These are phyloP conservation scores for Perkinsus olseni DNA, from an alignment of 169 alveolate genomes.

Conservation along the genomic window DNA sequence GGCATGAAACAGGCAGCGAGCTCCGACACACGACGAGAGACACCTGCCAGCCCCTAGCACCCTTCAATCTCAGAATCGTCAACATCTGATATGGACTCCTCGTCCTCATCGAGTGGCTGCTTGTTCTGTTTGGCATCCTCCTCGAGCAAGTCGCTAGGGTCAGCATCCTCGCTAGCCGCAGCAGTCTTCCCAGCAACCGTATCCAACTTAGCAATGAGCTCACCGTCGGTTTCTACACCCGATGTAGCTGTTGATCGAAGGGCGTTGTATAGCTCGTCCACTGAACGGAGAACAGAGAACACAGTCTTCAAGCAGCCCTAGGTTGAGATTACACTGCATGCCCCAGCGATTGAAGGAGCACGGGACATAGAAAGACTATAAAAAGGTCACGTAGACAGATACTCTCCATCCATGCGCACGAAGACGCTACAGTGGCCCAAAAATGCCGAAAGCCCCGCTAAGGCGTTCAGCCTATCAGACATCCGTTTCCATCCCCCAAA, in stretches of 20 bases:
- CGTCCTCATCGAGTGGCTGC: constrained; percentile 9
- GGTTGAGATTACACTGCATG: no score
- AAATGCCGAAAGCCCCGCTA: no score
- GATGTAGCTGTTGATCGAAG: neutral
- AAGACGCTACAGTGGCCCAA: no score
- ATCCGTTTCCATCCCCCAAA: neutral
- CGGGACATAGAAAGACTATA: no score
- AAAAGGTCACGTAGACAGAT: no score
- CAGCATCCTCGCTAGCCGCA: neutral
- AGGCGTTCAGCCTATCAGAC: no score
- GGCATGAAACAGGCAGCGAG: neutral
- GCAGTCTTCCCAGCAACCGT: neutral
- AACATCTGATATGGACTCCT: neutral
- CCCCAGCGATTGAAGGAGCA: no score
- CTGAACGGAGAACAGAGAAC: neutral
- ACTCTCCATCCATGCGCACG: no score
- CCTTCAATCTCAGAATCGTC: constrained; percentile 11
- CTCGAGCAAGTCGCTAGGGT: neutral
- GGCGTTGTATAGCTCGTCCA: neutral
- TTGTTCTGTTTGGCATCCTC: constrained; percentile 6
- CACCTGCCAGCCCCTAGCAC: neutral
- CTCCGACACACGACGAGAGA: neutral
- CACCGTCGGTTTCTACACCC: neutral
- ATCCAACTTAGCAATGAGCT: neutral
- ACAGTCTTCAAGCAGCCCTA: no score